Evolutionary conservation across 805 yeast species (phyloP).

Genomic region (Monosporozyma siamensis): DNA sequence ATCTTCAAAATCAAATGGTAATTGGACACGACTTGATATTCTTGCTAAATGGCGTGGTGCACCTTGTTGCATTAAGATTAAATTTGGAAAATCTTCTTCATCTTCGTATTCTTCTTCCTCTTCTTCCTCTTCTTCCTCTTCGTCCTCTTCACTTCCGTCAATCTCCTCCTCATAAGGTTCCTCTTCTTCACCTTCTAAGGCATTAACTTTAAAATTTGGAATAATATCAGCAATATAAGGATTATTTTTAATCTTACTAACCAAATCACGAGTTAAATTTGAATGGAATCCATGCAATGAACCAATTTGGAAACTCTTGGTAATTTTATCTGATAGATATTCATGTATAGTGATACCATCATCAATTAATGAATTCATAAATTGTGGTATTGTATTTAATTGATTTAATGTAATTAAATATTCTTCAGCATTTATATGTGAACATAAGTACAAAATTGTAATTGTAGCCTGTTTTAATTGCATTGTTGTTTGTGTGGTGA

Average conservation of each 20-base stretch:
- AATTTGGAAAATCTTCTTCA: constrained; percentile 5
- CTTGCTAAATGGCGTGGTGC: constrained; percentile 66
- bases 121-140: constrained; percentile 5
- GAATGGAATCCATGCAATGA: constrained; percentile 64
- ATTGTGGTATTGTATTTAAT: constrained; percentile 39
- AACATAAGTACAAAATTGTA: background rate
- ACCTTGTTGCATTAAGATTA: constrained; percentile 26
- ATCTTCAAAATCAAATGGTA: constrained; percentile 24
- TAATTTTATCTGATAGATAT: constrained; percentile 40
- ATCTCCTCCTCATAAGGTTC: constrained; percentile 7
- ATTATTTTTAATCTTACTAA: constrained; percentile 41
- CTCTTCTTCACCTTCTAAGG: constrained; percentile 28
- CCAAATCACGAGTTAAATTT: constrained; percentile 40
- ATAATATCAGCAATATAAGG: constrained; percentile 62
- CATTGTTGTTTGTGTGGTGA: background rate
- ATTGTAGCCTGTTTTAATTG: background rate
- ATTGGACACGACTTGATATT: constrained; percentile 40
- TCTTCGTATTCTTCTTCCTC: constrained; percentile 9
- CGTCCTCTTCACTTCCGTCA: constrained; percentile 9
- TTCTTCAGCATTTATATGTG: constrained; percentile 9
- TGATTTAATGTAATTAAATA: constrained; percentile 47
- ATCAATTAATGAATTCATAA: constrained; percentile 38
- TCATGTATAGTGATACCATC: constrained; percentile 25
- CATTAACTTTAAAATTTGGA: constrained; percentile 53
- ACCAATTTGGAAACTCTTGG: constrained; percentile 54